Conservation (phyloP, 148 eudicot genomes). For the Chenopodium formosanum region DNA sequence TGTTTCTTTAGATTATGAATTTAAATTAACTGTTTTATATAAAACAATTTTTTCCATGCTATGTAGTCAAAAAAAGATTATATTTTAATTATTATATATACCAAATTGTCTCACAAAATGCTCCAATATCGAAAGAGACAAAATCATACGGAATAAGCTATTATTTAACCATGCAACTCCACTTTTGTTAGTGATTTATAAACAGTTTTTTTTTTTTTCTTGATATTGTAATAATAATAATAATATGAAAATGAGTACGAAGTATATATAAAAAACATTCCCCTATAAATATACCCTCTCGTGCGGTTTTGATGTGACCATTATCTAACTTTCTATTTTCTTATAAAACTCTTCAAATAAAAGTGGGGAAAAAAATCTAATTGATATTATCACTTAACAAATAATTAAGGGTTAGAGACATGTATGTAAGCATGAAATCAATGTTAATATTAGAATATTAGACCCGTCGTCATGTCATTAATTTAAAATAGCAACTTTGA, state of each 20-base stretch:
- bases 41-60: not conserved
- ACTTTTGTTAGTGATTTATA: not conserved
- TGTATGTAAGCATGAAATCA: not conserved
- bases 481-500: no score
- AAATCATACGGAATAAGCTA: not conserved
- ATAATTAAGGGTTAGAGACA: not conserved
- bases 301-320: constrained; percentile 4
- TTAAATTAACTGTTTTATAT: not conserved
- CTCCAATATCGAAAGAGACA: not conserved
- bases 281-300: not conserved
- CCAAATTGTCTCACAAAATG: not conserved
- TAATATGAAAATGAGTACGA: not conserved
- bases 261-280: not conserved
- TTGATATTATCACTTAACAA: not conserved
- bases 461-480: no score
- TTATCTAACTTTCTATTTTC: not conserved
- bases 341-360: no score
- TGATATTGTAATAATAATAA: no score
- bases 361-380: not conserved
- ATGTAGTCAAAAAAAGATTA: not conserved
- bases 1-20: not conserved
- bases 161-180: no score
- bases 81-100: not conserved
- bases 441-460: no score
- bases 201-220: no score